These are phyloP conservation scores for Xylariaceae sp. DNA, from an alignment of 2,329 filamentous ascomycete genomes.

Conservation along the genomic window DNA sequence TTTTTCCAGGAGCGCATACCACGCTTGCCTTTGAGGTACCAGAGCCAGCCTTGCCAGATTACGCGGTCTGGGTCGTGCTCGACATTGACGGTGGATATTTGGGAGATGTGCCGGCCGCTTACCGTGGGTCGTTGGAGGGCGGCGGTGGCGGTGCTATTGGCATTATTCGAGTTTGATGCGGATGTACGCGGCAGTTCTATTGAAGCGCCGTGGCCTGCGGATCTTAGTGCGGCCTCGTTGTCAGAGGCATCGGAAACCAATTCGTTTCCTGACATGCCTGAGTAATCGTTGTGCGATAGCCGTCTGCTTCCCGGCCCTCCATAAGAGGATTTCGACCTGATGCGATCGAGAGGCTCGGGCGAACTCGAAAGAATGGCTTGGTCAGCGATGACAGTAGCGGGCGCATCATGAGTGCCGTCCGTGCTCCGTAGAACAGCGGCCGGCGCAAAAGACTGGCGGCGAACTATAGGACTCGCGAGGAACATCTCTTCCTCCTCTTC, in stretches of 20 bases:
- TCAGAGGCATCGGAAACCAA: conserved; percentile 85
- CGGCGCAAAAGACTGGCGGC: conserved; percentile 42
- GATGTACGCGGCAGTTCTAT: conserved; percentile 42
- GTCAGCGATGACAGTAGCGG: conserved; percentile 29
- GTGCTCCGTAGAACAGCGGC: conserved; percentile 24
- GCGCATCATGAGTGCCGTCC: conserved; percentile 18
- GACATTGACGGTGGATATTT: conserved; percentile 53
- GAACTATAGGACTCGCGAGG: conserved; percentile 60
- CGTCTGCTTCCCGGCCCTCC: conserved; percentile 38
- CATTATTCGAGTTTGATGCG: conserved; percentile 30
- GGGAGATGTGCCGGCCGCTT: conserved; percentile 54
- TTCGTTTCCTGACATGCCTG: conserved; percentile 59
- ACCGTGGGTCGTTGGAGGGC: conserved; percentile 32
- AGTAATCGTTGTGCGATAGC: conserved; percentile 64
- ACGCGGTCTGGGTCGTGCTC: conserved; percentile 77
- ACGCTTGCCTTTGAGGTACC: conserved; percentile 75
- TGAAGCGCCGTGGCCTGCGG: conserved; percentile 47
- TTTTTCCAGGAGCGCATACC: conserved; percentile 92
- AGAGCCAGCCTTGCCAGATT: conserved; percentile 90
- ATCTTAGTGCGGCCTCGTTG: conserved; percentile 50
- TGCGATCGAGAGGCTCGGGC: conserved; percentile 51
- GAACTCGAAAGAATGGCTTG: conserved; percentile 54
- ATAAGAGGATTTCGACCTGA: conserved; percentile 33
- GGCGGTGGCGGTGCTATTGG: no score
- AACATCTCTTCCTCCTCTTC: conserved; percentile 85